Evolutionary conservation across 2,329 filamentous ascomycete genomes (phyloP).

Genomic region (Ophiostoma perfectum): DNA sequence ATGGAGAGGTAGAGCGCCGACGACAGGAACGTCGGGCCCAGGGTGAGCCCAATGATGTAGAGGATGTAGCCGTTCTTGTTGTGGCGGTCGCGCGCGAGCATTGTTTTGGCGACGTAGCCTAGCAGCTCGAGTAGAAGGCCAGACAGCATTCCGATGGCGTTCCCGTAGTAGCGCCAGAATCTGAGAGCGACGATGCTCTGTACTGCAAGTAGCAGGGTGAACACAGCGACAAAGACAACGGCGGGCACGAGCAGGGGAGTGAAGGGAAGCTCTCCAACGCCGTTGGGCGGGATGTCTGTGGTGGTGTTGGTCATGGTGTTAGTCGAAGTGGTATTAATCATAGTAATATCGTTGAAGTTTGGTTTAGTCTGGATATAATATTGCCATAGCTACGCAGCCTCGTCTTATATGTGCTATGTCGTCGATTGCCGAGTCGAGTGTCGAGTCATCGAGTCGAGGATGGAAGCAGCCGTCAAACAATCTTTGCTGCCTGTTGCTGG

Average conservation of each 20-base stretch:
- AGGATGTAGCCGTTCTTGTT: conserved; percentile 29
- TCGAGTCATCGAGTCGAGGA: too few species aligned
- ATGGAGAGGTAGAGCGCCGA: background rate
- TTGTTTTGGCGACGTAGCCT: conserved; percentile 21
- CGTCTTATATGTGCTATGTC: too few species aligned
- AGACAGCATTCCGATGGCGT: background rate
- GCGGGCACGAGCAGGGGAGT: background rate
- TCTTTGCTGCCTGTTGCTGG: too few species aligned
- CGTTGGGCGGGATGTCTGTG: background rate
- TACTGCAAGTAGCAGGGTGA: background rate
- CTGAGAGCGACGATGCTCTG: background rate
- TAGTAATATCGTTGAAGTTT: too few species aligned
- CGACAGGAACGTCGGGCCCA: conserved; percentile 17
- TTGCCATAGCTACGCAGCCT: too few species aligned
- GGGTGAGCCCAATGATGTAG: conserved; percentile 27
- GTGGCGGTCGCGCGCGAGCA: conserved; percentile 22
- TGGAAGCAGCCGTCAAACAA: too few species aligned
- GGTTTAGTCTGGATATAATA: too few species aligned
- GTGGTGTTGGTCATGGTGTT: background rate
- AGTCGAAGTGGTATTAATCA: too few species aligned
- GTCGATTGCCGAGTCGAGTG: too few species aligned
- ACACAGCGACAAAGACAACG: background rate
- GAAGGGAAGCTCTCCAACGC: background rate
- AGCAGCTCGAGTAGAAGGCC: background rate
- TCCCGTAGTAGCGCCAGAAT: background rate